Percentiles rank a stretch among this genome's conserved stretches.
Evolutionary conservation across 2,329 filamentous ascomycete genomes (phyloP).

Genomic region (Leptographium galeiforme): DNA sequence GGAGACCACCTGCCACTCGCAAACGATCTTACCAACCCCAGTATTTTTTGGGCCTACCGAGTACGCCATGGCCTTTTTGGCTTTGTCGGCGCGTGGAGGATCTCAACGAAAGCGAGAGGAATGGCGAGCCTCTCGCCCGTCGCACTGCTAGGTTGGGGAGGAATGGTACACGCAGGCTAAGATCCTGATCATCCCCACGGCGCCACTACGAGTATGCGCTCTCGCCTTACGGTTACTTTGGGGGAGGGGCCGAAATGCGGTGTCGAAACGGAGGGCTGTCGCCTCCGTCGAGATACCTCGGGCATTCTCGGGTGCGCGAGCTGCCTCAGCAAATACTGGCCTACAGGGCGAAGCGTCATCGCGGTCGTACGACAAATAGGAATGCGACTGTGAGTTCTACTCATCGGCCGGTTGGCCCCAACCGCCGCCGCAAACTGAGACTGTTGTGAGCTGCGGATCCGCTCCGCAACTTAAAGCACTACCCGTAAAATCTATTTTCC

Average conservation of each 20-base stretch:
- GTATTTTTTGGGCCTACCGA: background rate
- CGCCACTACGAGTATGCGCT: background rate
- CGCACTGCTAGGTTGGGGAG: background rate
- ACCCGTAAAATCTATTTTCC: background rate
- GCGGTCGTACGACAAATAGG: too few relatives aligned
- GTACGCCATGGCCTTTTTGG: too few relatives aligned
- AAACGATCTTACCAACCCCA: background rate
- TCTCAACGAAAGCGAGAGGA: too few relatives aligned
- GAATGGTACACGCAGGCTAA: background rate
- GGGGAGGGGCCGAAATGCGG: background rate
- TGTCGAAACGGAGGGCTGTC: background rate
- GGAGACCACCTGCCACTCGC: too few relatives aligned
- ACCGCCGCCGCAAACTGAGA: background rate
- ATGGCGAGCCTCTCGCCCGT: too few relatives aligned
- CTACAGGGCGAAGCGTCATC: too few relatives aligned
- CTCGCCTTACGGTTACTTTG: background rate
- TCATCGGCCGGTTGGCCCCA: background rate
- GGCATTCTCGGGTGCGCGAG: slow-evolving; percentile 5
- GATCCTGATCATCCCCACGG: too few relatives aligned
- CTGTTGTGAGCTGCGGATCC: background rate
- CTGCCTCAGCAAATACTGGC: too few relatives aligned
- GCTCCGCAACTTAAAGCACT: background rate
- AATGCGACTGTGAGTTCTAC: too few relatives aligned
- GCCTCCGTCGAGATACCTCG: background rate
- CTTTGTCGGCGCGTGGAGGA: too few relatives aligned